Conservation (phyloP, 371 early-diverging fungal genomes). For the Umbelopsis sp. region DNA sequence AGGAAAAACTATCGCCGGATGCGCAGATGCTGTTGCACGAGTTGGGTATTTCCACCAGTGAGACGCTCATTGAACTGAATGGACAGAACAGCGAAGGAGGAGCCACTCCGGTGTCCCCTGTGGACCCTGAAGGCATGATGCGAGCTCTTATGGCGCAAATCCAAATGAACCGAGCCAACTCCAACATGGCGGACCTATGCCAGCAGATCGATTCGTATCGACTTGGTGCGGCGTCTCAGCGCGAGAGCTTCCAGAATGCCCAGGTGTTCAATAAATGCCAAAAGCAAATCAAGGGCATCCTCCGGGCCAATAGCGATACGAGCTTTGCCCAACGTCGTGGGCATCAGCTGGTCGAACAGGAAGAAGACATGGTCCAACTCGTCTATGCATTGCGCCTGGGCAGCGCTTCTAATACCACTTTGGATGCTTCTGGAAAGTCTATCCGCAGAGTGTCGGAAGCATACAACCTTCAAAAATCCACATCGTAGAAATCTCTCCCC, state of each 20-base stretch:
- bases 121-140: conserved; percentile 55
- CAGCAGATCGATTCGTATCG: conserved; percentile 55
- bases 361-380: conserved; percentile 45
- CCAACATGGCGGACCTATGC: conserved; percentile 56
- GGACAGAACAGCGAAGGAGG: conserved; percentile 51
- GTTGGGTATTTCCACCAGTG: conserved; percentile 48
- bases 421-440: conserved; percentile 38
- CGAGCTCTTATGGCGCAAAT: conserved; percentile 57
- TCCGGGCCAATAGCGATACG: conserved; percentile 35
- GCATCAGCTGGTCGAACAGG: conserved; percentile 35
- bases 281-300: conserved; percentile 53
- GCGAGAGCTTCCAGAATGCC: conserved; percentile 53
- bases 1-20: conserved; percentile 51
- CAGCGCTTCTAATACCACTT: conserved; percentile 32
- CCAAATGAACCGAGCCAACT: conserved; percentile 57
- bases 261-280: conserved; percentile 56
- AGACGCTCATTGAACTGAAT: conserved; percentile 45
- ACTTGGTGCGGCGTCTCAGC: conserved; percentile 42
- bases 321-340: conserved; percentile 44
- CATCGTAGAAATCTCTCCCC: background rate
- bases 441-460: conserved; percentile 52
- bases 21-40: conserved; percentile 54
- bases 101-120: conserved; percentile 41
- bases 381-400: conserved; percentile 48
- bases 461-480: conserved; percentile 41